Percentiles rank a stretch among this genome's conserved stretches.
Conservation (phyloP, 2,329 filamentous ascomycete genomes). For the Torrubiella hemipterigena region DNA sequence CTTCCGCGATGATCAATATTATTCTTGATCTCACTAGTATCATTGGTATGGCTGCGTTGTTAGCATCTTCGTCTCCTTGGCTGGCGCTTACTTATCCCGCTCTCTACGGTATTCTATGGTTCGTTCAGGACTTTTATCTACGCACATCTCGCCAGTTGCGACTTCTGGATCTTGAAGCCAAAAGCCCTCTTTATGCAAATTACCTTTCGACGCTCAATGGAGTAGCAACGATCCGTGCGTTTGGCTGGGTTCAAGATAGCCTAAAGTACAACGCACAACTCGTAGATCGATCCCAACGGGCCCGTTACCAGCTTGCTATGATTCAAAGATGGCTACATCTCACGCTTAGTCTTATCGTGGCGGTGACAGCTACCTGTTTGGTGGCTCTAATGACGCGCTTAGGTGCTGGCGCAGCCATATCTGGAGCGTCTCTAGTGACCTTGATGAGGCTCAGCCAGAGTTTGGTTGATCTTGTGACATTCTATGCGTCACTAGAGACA, state of each 20-base stretch:
- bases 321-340: constrained; percentile 32
- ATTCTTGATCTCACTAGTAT: constrained; percentile 7
- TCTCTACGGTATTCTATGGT: constrained; percentile 17
- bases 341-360: constrained; percentile 28
- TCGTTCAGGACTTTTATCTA: constrained; percentile 42
- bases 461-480: constrained; percentile 14
- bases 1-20: constrained; percentile 12
- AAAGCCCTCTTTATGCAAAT: constrained; percentile 37
- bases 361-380: constrained; percentile 28
- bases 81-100: constrained; percentile 33
- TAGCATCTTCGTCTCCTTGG: constrained; percentile 24
- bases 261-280: neutral
- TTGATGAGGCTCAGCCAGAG: constrained; percentile 20
- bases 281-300: constrained; percentile 2
- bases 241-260: constrained; percentile 4
- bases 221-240: constrained; percentile 3
- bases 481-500: constrained; percentile 16
- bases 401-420: constrained; percentile 17
- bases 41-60: constrained; percentile 28
- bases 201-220: constrained; percentile 2
- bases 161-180: constrained; percentile 42
- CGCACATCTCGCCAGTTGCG: constrained; percentile 42
- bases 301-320: constrained; percentile 22
- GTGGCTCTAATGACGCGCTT: constrained; percentile 33
- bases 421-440: constrained; percentile 20